These are phyloP conservation scores for Helianthus tuberosus DNA, from an alignment of 129 eudicot species.

Conservation along the genomic window DNA sequence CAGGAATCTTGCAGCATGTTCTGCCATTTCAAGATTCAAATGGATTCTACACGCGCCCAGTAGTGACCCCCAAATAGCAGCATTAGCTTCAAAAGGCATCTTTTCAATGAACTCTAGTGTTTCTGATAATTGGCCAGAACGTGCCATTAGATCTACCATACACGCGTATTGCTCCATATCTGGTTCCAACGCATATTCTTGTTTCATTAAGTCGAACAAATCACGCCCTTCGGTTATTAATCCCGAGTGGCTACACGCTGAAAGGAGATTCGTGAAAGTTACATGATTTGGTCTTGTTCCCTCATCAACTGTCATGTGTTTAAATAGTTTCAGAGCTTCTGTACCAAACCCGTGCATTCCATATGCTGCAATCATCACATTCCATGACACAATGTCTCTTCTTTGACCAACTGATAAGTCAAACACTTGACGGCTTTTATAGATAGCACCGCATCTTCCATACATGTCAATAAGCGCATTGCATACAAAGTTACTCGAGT, in stretches of 20 bases:
- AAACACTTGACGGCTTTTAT: constrained; percentile 32
- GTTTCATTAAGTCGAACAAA: constrained; percentile 33
- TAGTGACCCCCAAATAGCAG: constrained; percentile 47
- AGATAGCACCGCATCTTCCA: constrained; percentile 37
- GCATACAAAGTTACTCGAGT: constrained; percentile 43
- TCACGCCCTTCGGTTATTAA: constrained; percentile 24
- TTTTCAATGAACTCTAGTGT: constrained; percentile 38
- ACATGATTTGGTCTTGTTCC: constrained; percentile 36
- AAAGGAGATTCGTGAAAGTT: constrained; percentile 39
- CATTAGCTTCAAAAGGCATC: constrained; percentile 51
- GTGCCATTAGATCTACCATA: constrained; percentile 46
- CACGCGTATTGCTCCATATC: constrained; percentile 48
- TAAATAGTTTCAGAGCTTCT: constrained; percentile 33
- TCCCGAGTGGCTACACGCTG: constrained; percentile 54
- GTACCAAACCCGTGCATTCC: constrained; percentile 45
- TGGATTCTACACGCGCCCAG: constrained; percentile 49
- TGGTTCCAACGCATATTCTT: constrained; percentile 33
- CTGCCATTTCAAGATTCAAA: constrained; percentile 43
- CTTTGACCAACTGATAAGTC: constrained; percentile 27
- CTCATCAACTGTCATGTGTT: constrained; percentile 29
- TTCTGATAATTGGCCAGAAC: constrained; percentile 37
- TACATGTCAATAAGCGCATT: constrained; percentile 49
- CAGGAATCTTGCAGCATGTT: constrained; percentile 39
- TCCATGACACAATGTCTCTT: constrained; percentile 44
- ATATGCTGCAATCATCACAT: constrained; percentile 42